Percentiles rank a stretch among this genome's conserved stretches.
Evolutionary conservation across 768 basidiomycete genomes (phyloP).

Genomic region (Serendipita sp.): DNA sequence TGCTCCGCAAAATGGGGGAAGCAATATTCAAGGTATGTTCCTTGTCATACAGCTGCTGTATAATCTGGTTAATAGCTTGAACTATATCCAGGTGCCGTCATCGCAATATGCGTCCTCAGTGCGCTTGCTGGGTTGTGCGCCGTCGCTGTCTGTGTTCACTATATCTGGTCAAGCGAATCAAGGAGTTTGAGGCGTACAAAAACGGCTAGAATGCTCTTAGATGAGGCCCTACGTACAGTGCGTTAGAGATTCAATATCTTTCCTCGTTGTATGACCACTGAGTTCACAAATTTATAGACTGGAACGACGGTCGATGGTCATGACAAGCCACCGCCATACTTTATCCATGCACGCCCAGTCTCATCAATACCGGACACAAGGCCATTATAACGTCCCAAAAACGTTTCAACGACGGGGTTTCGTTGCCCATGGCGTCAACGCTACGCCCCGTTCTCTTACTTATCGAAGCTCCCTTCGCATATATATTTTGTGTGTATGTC

Average conservation of each 20-base stretch:
- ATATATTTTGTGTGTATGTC: too few relatives aligned
- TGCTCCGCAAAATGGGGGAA: not conserved
- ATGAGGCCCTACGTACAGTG: not conserved
- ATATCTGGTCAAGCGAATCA: not conserved
- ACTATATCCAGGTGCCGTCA: not conserved
- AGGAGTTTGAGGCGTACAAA: not conserved
- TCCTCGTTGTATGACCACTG: not conserved
- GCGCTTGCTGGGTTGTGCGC: not conserved
- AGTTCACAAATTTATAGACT: not conserved
- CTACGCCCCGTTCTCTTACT: too few relatives aligned
- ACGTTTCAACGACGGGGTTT: too few relatives aligned
- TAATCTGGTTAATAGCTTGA: not conserved
- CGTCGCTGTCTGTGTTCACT: not conserved
- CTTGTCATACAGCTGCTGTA: not conserved
- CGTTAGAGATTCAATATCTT: not conserved
- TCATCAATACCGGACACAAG: not conserved
- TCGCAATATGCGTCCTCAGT: conserved; percentile 2
- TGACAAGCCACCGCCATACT: conserved; percentile 3
- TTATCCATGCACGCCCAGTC: not conserved
- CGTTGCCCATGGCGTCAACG: too few relatives aligned
- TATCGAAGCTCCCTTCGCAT: too few relatives aligned
- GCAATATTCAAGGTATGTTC: not conserved
- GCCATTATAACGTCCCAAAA: too few relatives aligned
- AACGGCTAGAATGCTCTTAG: not conserved
- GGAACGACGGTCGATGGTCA: not conserved